Evolutionary conservation across 1,284 basidiomycete genomes (phyloP).

Genomic region (Chalciporus sp.): DNA sequence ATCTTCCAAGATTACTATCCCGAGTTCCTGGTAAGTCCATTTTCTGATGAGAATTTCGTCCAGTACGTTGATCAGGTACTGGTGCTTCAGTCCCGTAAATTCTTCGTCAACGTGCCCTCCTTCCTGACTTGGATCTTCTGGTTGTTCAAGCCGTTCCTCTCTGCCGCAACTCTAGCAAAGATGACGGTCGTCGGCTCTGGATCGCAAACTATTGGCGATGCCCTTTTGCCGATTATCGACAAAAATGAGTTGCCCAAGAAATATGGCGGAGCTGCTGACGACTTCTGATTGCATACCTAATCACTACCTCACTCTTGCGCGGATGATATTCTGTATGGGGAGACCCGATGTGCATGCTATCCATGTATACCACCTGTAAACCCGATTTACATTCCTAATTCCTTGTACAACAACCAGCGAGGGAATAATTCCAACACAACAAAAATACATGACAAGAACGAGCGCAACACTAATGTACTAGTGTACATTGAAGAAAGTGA

Average conservation of each 20-base stretch:
- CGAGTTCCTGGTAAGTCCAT: slow-evolving; percentile 55
- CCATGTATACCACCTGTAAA: not conserved
- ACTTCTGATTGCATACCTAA: slow-evolving; percentile 14
- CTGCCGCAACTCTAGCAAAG: slow-evolving; percentile 71
- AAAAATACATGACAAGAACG: not conserved
- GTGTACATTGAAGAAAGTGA: not conserved
- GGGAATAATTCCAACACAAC: not conserved
- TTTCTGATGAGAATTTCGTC: not conserved
- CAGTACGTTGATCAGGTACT: not conserved
- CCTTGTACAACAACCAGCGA: not conserved
- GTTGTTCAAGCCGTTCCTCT: slow-evolving; percentile 75
- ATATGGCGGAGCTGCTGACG: slow-evolving; percentile 63
- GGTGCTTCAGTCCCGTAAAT: slow-evolving; percentile 58
- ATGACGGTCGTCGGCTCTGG: slow-evolving; percentile 76
- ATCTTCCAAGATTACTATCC: slow-evolving; percentile 78
- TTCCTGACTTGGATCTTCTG: slow-evolving; percentile 79
- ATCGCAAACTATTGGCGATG: slow-evolving; percentile 54
- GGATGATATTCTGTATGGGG: not conserved
- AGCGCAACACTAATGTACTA: not conserved
- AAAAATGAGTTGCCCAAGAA: slow-evolving; percentile 58
- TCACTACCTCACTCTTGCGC: not conserved
- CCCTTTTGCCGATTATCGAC: slow-evolving; percentile 57
- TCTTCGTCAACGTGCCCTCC: slow-evolving; percentile 77
- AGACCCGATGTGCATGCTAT: not conserved
- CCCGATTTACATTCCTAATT: not conserved